These are phyloP conservation scores for Ensete glaucum DNA, from an alignment of 176 grass and related monocot species.

Conservation along the genomic window DNA sequence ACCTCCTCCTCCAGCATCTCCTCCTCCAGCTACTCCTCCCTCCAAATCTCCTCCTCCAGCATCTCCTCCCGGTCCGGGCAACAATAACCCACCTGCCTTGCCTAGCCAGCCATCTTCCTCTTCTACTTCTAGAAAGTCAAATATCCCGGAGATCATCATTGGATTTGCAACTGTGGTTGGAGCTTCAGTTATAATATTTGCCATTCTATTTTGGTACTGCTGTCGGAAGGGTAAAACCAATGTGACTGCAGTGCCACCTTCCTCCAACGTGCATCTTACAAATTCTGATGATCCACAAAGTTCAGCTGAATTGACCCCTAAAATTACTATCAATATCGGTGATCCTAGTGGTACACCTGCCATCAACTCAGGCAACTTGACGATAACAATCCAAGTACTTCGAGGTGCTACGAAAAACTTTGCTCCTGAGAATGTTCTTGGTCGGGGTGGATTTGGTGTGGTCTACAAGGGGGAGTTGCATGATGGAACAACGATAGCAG, in stretches of 20 bases:
- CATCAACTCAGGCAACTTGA: slow-evolving; percentile 44
- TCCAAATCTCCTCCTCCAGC: too few species aligned
- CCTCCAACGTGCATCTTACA: slow-evolving; percentile 48
- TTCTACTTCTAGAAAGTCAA: slow-evolving; percentile 12
- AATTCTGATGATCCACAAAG: slow-evolving; percentile 42
- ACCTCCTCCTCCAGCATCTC: too few species aligned
- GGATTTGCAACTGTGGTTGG: slow-evolving; percentile 30
- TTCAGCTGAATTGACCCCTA: slow-evolving; percentile 41
- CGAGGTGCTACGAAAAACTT: slow-evolving; percentile 59
- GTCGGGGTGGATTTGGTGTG: slow-evolving; percentile 72
- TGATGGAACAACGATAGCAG: slow-evolving; percentile 72
- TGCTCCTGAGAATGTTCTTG: slow-evolving; percentile 59
- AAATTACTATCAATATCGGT: slow-evolving; percentile 24
- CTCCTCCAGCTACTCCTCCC: too few species aligned
- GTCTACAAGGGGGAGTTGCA: slow-evolving; percentile 84
- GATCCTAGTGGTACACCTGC: slow-evolving; percentile 26
- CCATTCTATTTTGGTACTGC: slow-evolving; percentile 13
- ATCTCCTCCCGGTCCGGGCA: background rate
- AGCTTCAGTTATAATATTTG: slow-evolving; percentile 3
- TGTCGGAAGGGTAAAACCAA: slow-evolving; percentile 25
- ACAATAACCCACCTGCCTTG: background rate
- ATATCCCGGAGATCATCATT: slow-evolving; percentile 29
- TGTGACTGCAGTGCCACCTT: slow-evolving; percentile 9
- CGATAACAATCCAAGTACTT: slow-evolving; percentile 66
- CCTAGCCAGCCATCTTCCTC: background rate